Percentiles rank a stretch among this genome's conserved stretches.
These are phyloP conservation scores for Conidiobolus incongruus DNA, from an alignment of 371 early-diverging fungal genomes.

Conservation along the genomic window DNA sequence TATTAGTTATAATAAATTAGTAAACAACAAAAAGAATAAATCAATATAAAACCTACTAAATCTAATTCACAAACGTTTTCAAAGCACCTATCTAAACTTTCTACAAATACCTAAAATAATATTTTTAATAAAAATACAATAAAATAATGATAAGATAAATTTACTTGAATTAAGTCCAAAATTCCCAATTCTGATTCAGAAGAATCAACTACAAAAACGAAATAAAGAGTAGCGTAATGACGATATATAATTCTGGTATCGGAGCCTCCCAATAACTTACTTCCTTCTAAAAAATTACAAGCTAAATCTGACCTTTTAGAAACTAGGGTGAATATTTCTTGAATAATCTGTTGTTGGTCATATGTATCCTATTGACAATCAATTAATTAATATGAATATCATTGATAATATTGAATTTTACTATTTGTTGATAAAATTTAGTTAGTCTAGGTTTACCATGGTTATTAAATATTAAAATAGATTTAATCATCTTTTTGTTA, in stretches of 20 bases:
- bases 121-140: background rate
- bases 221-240: constrained; percentile 80
- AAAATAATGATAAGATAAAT: background rate
- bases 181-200: constrained; percentile 90
- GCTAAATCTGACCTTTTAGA: constrained; percentile 62
- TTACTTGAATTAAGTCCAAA: constrained; percentile 76
- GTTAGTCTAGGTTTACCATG: constrained; percentile 83
- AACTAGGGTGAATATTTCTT: constrained; percentile 64
- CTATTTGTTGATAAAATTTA: constrained; percentile 80
- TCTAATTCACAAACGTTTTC: constrained; percentile 94
- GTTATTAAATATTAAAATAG: constrained; percentile 88
- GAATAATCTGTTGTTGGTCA: constrained; percentile 56
- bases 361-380: constrained; percentile 36
- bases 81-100: constrained; percentile 76
- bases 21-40: background rate
- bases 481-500: constrained; percentile 46
- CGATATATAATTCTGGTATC: constrained; percentile 84
- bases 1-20: background rate
- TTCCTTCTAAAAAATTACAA: constrained; percentile 83
- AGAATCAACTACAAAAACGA: constrained; percentile 87
- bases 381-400: background rate
- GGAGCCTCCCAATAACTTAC: constrained; percentile 54
- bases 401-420: constrained; percentile 17
- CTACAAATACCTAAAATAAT: constrained; percentile 66
- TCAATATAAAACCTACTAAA: constrained; percentile 23